Conservation (phyloP, 2,329 filamentous ascomycete genomes). For the Raffaelea deltoideospora region DNA sequence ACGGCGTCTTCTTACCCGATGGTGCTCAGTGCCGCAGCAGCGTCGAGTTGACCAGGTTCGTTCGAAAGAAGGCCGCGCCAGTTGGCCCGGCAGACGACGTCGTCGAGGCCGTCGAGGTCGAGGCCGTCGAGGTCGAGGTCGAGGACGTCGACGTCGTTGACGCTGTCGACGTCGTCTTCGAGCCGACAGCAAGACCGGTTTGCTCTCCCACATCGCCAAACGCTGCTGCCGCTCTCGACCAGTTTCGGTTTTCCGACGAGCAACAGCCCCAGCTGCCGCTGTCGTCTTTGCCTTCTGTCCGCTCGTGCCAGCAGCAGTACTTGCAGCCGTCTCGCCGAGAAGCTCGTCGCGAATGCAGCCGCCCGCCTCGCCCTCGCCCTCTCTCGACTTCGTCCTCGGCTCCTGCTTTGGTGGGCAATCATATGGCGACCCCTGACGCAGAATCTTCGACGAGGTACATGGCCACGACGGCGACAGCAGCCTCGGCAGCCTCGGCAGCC, state of each 20-base stretch:
- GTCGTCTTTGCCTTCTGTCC: not conserved
- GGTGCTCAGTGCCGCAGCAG: no score
- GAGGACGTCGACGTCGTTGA: no score
- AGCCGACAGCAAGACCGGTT: not conserved
- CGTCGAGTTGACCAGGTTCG: no score
- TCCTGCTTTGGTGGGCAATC: not conserved
- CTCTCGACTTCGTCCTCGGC: conserved; percentile 9
- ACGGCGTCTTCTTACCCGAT: not conserved
- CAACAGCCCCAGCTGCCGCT: no score
- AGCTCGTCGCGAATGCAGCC: not conserved
- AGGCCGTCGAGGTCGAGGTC: no score
- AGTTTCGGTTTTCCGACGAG: not conserved
- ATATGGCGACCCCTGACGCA: not conserved
- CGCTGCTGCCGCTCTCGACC: not conserved
- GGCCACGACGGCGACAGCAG: not conserved
- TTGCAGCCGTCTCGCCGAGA: not conserved
- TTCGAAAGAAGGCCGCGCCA: no score
- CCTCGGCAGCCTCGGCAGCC: no score
- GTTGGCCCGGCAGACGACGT: no score
- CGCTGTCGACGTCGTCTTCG: no score
- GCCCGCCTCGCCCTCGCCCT: conserved; percentile 2
- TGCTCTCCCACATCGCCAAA: not conserved
- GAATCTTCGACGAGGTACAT: not conserved
- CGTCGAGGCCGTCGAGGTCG: no score
- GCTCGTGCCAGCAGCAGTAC: not conserved